Evolutionary conservation across 1,284 basidiomycete species (phyloP).

Genomic region (Lentinus polychrous): DNA sequence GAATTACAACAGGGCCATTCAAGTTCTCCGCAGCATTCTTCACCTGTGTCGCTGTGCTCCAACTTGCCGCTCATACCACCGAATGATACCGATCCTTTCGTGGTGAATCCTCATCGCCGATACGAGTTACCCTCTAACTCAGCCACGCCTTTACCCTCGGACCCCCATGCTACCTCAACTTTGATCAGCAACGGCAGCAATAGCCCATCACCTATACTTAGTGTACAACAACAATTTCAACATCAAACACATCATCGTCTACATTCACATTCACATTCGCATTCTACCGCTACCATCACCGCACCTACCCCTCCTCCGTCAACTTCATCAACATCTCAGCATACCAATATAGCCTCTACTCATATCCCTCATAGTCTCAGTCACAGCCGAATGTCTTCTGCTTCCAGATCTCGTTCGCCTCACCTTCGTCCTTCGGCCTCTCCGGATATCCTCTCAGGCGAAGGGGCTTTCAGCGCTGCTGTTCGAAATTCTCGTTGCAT

Average conservation of each 20-base stretch:
- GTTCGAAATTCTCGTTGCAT: conserved; percentile 10
- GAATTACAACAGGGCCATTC: not conserved
- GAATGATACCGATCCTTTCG: not conserved
- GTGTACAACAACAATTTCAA: not conserved
- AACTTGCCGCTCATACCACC: not conserved
- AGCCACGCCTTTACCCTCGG: not conserved
- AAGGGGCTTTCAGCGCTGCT: conserved; percentile 4
- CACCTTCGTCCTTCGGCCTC: conserved; percentile 7
- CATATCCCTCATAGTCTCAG: not conserved
- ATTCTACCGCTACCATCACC: conserved; percentile 27
- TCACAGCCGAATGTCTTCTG: conserved; percentile 1
- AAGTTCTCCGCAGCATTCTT: not conserved
- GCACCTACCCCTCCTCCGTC: conserved; percentile 26
- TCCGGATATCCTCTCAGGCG: conserved; percentile 8
- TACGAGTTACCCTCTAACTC: not conserved
- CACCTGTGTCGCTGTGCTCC: not conserved
- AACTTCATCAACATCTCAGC: conserved; percentile 1
- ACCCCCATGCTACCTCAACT: not conserved
- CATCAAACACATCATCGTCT: conserved; percentile 6
- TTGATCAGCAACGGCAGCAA: not conserved
- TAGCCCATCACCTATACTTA: not conserved
- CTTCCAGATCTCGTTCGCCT: conserved; percentile 6
- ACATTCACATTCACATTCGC: conserved; percentile 28
- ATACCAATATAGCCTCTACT: not conserved
- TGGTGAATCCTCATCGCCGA: not conserved